Evolutionary conservation across 441 rosid genomes (phyloP).

Genomic region (Adansonia gregorii): DNA sequence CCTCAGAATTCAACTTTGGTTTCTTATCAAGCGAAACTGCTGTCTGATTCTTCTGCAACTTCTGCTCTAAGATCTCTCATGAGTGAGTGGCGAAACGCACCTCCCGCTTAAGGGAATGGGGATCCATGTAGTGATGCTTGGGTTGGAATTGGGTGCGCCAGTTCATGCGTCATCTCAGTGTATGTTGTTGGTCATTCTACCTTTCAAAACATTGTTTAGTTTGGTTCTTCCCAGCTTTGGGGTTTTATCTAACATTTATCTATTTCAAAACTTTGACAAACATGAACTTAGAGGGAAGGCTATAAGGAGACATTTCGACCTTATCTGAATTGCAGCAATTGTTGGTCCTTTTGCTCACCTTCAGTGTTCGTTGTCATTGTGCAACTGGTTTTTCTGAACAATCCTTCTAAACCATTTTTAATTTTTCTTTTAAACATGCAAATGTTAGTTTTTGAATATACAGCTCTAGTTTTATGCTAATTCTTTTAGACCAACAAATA

Average conservation of each 20-base stretch:
- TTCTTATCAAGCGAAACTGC: background rate
- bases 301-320: slow-evolving; percentile 53
- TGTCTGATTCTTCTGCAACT: slow-evolving; percentile 39
- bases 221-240: background rate
- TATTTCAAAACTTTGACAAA: slow-evolving; percentile 59
- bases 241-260: slow-evolving; percentile 12
- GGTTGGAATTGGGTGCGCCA: slow-evolving; percentile 70
- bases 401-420: background rate
- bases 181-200: slow-evolving; percentile 31
- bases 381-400: background rate
- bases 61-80: slow-evolving; percentile 45
- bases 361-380: background rate
- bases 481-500: background rate
- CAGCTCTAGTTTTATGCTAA: background rate
- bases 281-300: slow-evolving; percentile 55
- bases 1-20: background rate
- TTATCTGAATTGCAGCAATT: slow-evolving; percentile 63
- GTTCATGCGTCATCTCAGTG: slow-evolving; percentile 63
- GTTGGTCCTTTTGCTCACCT: slow-evolving; percentile 45
- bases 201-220: slow-evolving; percentile 20
- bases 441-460: background rate
- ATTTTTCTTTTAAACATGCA: background rate
- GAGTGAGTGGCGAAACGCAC: slow-evolving; percentile 51
- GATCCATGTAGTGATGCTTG: slow-evolving; percentile 82
- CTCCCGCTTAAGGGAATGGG: slow-evolving; percentile 57